Percentiles rank a stretch among this genome's conserved stretches.
Conservation (phyloP, 805 yeast genomes). For the Saccharomycopsis babjevae region DNA sequence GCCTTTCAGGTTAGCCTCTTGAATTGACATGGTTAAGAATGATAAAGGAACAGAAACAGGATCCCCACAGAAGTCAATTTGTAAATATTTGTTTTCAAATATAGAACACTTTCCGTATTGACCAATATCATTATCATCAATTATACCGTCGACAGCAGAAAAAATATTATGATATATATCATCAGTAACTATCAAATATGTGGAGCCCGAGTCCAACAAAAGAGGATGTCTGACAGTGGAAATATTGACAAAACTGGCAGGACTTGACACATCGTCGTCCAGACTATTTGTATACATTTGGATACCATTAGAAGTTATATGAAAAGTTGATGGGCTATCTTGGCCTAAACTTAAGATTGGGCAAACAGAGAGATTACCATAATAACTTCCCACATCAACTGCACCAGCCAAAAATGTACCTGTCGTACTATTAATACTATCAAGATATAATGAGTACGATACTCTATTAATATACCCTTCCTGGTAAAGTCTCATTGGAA, state of each 20-base stretch:
- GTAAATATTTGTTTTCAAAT: constrained; percentile 26
- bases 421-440: constrained; percentile 21
- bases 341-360: constrained; percentile 21
- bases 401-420: constrained; percentile 38
- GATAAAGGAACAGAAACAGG: constrained; percentile 39
- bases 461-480: constrained; percentile 31
- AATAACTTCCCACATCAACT: constrained; percentile 32
- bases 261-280: background rate
- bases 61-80: constrained; percentile 50
- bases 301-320: background rate
- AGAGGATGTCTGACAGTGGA: constrained; percentile 24
- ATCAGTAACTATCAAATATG: constrained; percentile 38
- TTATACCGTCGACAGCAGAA: constrained; percentile 2
- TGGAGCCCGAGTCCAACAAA: constrained; percentile 45
- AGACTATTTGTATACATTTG: background rate
- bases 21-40: constrained; percentile 21
- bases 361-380: constrained; percentile 27
- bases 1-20: background rate
- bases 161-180: constrained; percentile 1
- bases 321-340: background rate
- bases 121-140: background rate
- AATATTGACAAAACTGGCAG: background rate
- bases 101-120: constrained; percentile 31
- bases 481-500: constrained; percentile 26
- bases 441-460: constrained; percentile 39